Percentiles rank a stretch among this genome's conserved stretches.
Conservation (phyloP, 1,284 basidiomycete species). For the Marasmius tenuissimus region DNA sequence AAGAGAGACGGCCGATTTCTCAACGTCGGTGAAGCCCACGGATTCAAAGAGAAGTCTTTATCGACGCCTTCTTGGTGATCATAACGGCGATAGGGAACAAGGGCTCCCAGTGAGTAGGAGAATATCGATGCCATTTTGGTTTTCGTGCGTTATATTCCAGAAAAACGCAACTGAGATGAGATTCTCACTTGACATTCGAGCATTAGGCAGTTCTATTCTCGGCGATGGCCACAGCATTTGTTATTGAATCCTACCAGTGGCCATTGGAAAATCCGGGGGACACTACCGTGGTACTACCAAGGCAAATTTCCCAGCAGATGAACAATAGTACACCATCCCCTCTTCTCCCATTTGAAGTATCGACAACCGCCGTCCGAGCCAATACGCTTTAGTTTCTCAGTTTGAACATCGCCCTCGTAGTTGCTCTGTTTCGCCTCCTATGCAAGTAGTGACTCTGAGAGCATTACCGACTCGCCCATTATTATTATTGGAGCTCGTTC, state of each 20-base stretch:
- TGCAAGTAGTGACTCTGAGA: conserved; percentile 13
- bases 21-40: too few relatives aligned
- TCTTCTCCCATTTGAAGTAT: background rate
- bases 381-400: conserved; percentile 8
- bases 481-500: background rate
- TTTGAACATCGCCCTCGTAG: conserved; percentile 1
- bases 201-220: conserved; percentile 1
- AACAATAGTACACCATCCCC: background rate
- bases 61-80: too few relatives aligned
- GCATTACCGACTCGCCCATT: conserved; percentile 1
- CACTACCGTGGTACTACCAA: background rate
- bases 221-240: conserved; percentile 3
- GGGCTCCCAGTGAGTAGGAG: too few relatives aligned
- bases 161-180: too few relatives aligned
- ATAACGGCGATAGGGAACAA: too few relatives aligned
- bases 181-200: too few relatives aligned
- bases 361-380: background rate
- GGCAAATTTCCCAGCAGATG: background rate
- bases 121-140: too few relatives aligned
- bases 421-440: conserved; percentile 5
- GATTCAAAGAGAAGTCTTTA: too few relatives aligned
- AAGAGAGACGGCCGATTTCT: too few relatives aligned
- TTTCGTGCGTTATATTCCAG: too few relatives aligned
- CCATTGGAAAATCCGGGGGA: background rate
- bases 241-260: conserved; percentile 5